Evolutionary conservation across 257 asterid species (phyloP), one percentile per base, ranked within the genome.

Genomic region (Solanum raphanifolium): DNA sequence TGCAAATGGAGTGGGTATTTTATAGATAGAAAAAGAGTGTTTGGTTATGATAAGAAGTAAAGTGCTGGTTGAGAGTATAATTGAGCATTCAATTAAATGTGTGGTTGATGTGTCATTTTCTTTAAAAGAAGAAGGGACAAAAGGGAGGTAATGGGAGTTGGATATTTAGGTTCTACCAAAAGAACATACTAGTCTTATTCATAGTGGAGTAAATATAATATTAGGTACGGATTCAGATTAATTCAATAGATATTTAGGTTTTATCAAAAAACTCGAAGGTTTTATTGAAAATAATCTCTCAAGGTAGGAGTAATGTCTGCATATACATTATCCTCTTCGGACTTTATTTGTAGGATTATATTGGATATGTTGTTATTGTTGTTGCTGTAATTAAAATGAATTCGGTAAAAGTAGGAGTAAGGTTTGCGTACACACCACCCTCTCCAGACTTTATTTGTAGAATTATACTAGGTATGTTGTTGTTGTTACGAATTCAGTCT

Each of bases 31-130:
- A 78, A 18, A 36, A 29, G 20, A n/a, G 2, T 82, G 27, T 29
- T 82, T 48, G 85, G 85, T 82, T 46, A 46, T 48, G 25, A 78
- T 78, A 78, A 78, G 62, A 78, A 39, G 36, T 68, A 78, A 78
- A 13, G 36, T 39, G 7, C 3, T 39, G n/a, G n/a, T 13, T n/a
- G 34, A 27, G 38, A 43, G 84, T 29, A 81, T 46, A 81, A 46
- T 81, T 46, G 66, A 62, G 41, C 6, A 52, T 82, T 82, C 29
- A 29, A 82, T 29, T 29, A 82, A 48, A 29, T 48, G 86, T 29
- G 86, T 82, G 86, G 86, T 82, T 82, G 86, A 31, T 82, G 43
- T 18, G 21, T 6, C 86, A 82, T 48, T 48, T 82, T 82, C 86
- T 82, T 5, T 82, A 31, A 16, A 82, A 79, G 29, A 21, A 20